These are phyloP conservation scores for Lipomyces lipofer DNA, from an alignment of 805 yeast species.

Conservation along the genomic window DNA sequence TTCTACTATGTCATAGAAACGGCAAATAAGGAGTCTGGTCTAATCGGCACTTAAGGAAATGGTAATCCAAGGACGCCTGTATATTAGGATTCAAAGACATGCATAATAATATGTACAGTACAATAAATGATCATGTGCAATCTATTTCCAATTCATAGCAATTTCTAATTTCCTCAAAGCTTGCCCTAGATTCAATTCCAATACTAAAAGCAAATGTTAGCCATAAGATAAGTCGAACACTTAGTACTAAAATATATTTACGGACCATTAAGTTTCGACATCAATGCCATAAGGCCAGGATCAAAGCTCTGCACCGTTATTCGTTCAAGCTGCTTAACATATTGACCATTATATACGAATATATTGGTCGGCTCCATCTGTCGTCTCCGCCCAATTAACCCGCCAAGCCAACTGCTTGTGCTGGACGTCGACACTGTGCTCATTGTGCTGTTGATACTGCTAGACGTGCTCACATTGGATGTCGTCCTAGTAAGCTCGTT, in stretches of 20 bases:
- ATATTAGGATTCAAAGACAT: too few species aligned
- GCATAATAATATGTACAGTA: too few species aligned
- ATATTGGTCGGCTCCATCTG: constrained; percentile 19
- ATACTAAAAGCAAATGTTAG: constrained; percentile 6
- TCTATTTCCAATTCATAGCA: constrained; percentile 30
- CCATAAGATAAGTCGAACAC: neutral
- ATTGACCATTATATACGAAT: constrained; percentile 20
- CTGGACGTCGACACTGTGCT: constrained; percentile 22
- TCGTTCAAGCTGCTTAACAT: constrained; percentile 22
- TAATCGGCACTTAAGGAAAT: too few species aligned
- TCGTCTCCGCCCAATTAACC: constrained; percentile 15
- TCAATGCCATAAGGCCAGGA: constrained; percentile 28
- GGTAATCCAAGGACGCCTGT: too few species aligned
- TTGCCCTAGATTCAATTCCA: constrained; percentile 30
- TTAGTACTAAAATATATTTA: neutral
- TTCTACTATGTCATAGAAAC: too few species aligned
- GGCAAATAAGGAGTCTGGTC: too few species aligned
- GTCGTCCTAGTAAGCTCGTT: constrained; percentile 18
- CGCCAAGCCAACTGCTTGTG: constrained; percentile 26
- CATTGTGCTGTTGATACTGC: constrained; percentile 12
- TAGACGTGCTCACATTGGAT: constrained; percentile 18
- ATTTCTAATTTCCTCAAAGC: constrained; percentile 29
- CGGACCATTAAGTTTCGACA: constrained; percentile 27
- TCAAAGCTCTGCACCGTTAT: constrained; percentile 30
- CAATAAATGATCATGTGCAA: too few species aligned